Evolutionary conservation across 2,329 filamentous ascomycete genomes (phyloP).

Genomic region (Aspergillus sp.): DNA sequence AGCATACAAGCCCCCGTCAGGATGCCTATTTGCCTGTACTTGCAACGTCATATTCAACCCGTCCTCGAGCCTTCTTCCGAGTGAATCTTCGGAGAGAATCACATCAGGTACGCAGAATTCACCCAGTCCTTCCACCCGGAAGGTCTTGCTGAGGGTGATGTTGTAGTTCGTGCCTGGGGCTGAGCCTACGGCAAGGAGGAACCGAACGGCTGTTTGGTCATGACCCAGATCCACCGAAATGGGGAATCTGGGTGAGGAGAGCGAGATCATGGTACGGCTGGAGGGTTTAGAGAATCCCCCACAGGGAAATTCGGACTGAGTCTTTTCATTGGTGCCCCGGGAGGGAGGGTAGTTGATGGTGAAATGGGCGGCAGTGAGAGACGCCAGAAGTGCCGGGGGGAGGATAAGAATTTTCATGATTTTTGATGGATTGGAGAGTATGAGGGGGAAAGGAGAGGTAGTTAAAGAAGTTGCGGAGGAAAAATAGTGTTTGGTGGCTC

Average conservation of each 20-base stretch:
- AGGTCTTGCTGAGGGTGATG: slow-evolving; percentile 62
- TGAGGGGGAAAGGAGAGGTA: not conserved
- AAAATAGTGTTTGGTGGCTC: no score
- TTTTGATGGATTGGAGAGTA: not conserved
- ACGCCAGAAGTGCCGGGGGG: slow-evolving; percentile 38
- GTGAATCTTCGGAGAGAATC: slow-evolving; percentile 27
- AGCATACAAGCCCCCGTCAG: slow-evolving; percentile 65
- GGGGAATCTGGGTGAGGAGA: slow-evolving; percentile 49
- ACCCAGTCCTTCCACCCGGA: slow-evolving; percentile 61
- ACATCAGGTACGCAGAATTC: slow-evolving; percentile 66
- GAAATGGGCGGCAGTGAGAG: slow-evolving; percentile 56
- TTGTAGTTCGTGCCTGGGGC: slow-evolving; percentile 64
- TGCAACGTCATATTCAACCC: slow-evolving; percentile 67
- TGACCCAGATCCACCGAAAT: slow-evolving; percentile 55
- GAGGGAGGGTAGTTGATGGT: slow-evolving; percentile 52
- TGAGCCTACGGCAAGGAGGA: slow-evolving; percentile 54
- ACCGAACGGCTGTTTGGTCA: slow-evolving; percentile 51
- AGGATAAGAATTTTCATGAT: slow-evolving; percentile 36
- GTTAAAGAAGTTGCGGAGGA: not conserved
- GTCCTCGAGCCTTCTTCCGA: slow-evolving; percentile 52
- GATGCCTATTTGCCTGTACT: slow-evolving; percentile 63
- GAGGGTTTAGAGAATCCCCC: slow-evolving; percentile 49
- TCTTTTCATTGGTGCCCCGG: slow-evolving; percentile 52
- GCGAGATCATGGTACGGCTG: slow-evolving; percentile 50
- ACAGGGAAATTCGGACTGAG: slow-evolving; percentile 49